These are phyloP conservation scores for Calonectria naviculata DNA, from an alignment of 2,329 filamentous ascomycete species.

Conservation along the genomic window DNA sequence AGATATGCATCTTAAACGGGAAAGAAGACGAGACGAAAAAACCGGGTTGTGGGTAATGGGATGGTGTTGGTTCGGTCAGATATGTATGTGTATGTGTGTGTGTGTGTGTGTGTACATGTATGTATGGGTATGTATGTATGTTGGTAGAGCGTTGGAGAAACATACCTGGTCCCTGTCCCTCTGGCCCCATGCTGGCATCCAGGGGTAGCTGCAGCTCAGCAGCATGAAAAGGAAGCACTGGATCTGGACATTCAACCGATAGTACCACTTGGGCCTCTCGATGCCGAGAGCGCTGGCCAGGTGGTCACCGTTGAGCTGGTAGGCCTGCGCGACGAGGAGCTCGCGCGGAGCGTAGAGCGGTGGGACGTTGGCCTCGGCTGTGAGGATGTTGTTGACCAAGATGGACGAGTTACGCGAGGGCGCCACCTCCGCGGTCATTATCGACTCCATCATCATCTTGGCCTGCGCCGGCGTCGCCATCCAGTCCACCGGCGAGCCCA, in stretches of 20 bases:
- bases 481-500: slow-evolving; percentile 74
- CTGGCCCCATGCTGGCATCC: slow-evolving; percentile 50
- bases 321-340: slow-evolving; percentile 75
- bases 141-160: slow-evolving; percentile 8
- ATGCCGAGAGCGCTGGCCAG: slow-evolving; percentile 71
- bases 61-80: not conserved
- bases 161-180: slow-evolving; percentile 45
- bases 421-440: slow-evolving; percentile 73
- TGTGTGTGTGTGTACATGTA: not conserved
- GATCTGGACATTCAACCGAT: slow-evolving; percentile 69
- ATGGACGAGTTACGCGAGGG: slow-evolving; percentile 72
- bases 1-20: slow-evolving; percentile 7
- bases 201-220: slow-evolving; percentile 58
- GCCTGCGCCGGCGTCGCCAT: slow-evolving; percentile 68
- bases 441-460: slow-evolving; percentile 73
- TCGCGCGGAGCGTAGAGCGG: slow-evolving; percentile 73
- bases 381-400: slow-evolving; percentile 81
- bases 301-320: slow-evolving; percentile 76
- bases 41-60: not conserved
- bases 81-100: not conserved
- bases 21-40: not conserved
- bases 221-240: slow-evolving; percentile 75
- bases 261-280: slow-evolving; percentile 65
- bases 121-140: not conserved
- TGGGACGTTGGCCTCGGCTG: slow-evolving; percentile 71